Evolutionary conservation across 2,329 filamentous ascomycete genomes (phyloP).

Genomic region (Aspergillus aculeatinus): DNA sequence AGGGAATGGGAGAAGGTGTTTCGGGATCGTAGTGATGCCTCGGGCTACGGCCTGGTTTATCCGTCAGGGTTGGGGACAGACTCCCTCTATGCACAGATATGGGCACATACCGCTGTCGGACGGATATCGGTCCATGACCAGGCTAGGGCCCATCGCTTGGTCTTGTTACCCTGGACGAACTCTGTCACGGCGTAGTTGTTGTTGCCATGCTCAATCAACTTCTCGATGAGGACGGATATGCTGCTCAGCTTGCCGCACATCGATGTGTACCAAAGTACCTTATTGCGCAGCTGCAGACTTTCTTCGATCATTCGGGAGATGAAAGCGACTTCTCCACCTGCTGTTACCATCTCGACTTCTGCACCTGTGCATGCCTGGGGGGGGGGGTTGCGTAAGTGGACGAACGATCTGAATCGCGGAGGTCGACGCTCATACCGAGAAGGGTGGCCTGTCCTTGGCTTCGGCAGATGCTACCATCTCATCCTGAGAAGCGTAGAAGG

Average conservation of each 20-base stretch:
- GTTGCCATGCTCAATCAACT: slow-evolving; percentile 58
- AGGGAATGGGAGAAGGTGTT: slow-evolving; percentile 54
- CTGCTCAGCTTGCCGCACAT: slow-evolving; percentile 86
- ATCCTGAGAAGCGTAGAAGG: slow-evolving; percentile 76
- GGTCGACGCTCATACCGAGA: slow-evolving; percentile 57
- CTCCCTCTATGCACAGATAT: background rate
- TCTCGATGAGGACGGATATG: slow-evolving; percentile 59
- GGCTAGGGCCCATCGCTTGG: slow-evolving; percentile 79
- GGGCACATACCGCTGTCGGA: slow-evolving; percentile 53
- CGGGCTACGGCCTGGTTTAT: slow-evolving; percentile 34
- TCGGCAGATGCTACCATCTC: slow-evolving; percentile 67
- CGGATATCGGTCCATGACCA: slow-evolving; percentile 78
- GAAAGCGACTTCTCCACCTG: slow-evolving; percentile 76
- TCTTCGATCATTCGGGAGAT: slow-evolving; percentile 69
- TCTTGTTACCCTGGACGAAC: slow-evolving; percentile 74
- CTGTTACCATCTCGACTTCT: slow-evolving; percentile 79
- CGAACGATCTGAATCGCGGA: no score
- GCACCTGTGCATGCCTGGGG: slow-evolving; percentile 66
- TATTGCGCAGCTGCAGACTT: slow-evolving; percentile 58
- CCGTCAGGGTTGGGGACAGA: slow-evolving; percentile 2
- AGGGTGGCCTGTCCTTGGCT: slow-evolving; percentile 66
- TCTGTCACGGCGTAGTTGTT: slow-evolving; percentile 80
- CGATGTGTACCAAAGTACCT: slow-evolving; percentile 82
- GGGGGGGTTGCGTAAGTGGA: slow-evolving; percentile 1
- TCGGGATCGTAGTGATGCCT: slow-evolving; percentile 47